These are phyloP conservation scores for Xerocomellus intermedius DNA, from an alignment of 768 basidiomycete species.

Conservation along the genomic window DNA sequence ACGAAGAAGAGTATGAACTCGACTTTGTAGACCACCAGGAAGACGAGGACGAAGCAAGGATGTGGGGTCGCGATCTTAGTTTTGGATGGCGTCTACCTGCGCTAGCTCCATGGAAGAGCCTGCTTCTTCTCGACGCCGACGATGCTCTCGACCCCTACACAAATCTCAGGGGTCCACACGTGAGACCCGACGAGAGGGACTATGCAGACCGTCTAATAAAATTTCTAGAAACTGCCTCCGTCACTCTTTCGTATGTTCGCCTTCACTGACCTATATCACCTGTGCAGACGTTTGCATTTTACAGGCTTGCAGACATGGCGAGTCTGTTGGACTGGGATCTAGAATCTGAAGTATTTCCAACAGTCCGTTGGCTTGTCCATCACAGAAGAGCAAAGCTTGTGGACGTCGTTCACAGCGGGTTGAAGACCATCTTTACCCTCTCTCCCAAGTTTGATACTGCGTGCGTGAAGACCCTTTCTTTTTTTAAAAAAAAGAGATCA, in stretches of 20 bases:
- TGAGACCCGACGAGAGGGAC: conserved; percentile 61
- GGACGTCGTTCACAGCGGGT: conserved; percentile 73
- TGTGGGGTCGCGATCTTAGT: conserved; percentile 68
- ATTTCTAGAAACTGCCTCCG: conserved; percentile 71
- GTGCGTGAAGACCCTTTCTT: conserved; percentile 40
- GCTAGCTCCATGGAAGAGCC: conserved; percentile 88
- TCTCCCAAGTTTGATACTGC: conserved; percentile 60
- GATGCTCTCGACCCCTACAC: conserved; percentile 57
- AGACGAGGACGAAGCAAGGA: conserved; percentile 48
- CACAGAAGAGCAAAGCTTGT: conserved; percentile 89
- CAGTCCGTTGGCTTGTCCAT: conserved; percentile 90
- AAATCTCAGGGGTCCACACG: conserved; percentile 57
- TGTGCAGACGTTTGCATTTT: neutral
- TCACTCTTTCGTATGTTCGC: conserved; percentile 69
- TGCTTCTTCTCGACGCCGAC: conserved; percentile 70
- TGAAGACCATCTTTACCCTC: conserved; percentile 82
- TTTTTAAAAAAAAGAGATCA: neutral
- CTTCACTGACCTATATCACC: neutral
- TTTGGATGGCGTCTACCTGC: conserved; percentile 72
- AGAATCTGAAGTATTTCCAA: conserved; percentile 79
- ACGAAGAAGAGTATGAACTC: conserved; percentile 54
- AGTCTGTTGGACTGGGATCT: conserved; percentile 81
- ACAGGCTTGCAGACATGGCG: conserved; percentile 76
- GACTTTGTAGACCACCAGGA: conserved; percentile 51
- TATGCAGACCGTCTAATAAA: conserved; percentile 70